phyloP scores from a whole-genome alignment of 148 eudicot genomes.

The Suaeda aralocaspica region DNA sequence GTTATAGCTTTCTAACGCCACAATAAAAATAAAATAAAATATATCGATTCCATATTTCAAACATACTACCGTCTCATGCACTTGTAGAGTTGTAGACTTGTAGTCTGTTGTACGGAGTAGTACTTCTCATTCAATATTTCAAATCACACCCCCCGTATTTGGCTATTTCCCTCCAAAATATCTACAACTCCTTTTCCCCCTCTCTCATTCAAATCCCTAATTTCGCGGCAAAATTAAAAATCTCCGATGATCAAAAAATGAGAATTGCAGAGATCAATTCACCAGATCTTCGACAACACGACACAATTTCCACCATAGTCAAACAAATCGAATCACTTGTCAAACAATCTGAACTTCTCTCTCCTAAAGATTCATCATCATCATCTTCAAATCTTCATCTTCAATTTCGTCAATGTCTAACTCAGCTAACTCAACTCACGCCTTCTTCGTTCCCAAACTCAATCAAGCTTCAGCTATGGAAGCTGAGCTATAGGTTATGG shows the following conservation, averaged over 20 bases:
- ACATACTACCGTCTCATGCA: too few relatives aligned
- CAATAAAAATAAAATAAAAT: too few relatives aligned
- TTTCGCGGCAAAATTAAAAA: slow-evolving; percentile 12
- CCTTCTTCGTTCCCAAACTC: slow-evolving; percentile 54
- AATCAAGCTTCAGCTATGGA: slow-evolving; percentile 71
- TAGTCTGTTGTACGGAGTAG: too few relatives aligned
- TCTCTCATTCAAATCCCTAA: not conserved
- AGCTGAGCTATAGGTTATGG: slow-evolving; percentile 88
- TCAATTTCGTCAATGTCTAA: slow-evolving; percentile 37
- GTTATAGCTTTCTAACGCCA: too few relatives aligned
- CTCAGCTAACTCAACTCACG: slow-evolving; percentile 44
- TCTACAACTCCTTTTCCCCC: not conserved
- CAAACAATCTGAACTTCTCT: slow-evolving; percentile 45
- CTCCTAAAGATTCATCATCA: slow-evolving; percentile 30
- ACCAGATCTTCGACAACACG: slow-evolving; percentile 57
- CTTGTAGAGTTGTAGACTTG: too few relatives aligned
- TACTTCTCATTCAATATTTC: too few relatives aligned
- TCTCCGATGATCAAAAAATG: slow-evolving; percentile 33
- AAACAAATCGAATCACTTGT: slow-evolving; percentile 50
- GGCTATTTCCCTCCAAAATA: slow-evolving; percentile 33
- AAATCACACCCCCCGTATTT: not conserved
- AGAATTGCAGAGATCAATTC: slow-evolving; percentile 66
- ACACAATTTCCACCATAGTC: slow-evolving; percentile 30
- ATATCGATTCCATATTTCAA: too few relatives aligned
- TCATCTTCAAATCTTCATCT: slow-evolving; percentile 39